Base-by-base conservation (phyloP, 2,329 filamentous ascomycete species). In the Hymenoscyphus infarciens region DNA sequence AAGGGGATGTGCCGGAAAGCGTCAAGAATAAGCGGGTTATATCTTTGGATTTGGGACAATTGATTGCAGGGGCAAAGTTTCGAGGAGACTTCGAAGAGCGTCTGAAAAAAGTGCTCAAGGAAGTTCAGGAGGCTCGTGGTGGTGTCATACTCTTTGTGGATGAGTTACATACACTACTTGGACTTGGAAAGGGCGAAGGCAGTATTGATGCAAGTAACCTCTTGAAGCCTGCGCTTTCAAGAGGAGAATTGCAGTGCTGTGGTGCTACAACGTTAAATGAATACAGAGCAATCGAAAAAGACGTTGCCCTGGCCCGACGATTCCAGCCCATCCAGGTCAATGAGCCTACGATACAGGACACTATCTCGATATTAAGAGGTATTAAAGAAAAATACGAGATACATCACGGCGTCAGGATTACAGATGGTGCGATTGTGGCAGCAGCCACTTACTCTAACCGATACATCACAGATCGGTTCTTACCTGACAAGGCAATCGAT, bases 331-430 rank as follows among this genome's bases (percentile, higher is more conserved):
- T 99, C 62, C 77, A 92, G 39, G 92, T 99, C n/a, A 90, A 88
- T 64, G 95, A 99, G 71, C 95, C 95, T 0, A 88, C 86, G 0
- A 93, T 98, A 0, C 87, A 91, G 69, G 93, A 97, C 69, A 97
- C 95, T 0, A 93, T 99, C 65, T 97, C 92, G 58, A 98, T 99
- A 62, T 80, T 99, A 0, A 87, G 95, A 72, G 95, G 94, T 57
- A 97, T 99, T 79, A 98, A 98, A 74, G 93, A 98, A 73, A 91
- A 92, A 68, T 99, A 99, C 72, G 95, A 98, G 75, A 91, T 98
- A 0, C 95, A 98, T 69, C 95, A 99, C 72, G 94, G 95, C 77
- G 94, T 98, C 0, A 84, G 93, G 60, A 98, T 99, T 68, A 96
- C 92, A 0, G 95, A 98, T 71, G 89, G 90, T 1, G 92, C 95